A percentile compares a stretch with the other conserved stretches of the same genome.
Evolutionary conservation across 176 grass and related monocot genomes (phyloP).

Genomic region (Stipa capillata): DNA sequence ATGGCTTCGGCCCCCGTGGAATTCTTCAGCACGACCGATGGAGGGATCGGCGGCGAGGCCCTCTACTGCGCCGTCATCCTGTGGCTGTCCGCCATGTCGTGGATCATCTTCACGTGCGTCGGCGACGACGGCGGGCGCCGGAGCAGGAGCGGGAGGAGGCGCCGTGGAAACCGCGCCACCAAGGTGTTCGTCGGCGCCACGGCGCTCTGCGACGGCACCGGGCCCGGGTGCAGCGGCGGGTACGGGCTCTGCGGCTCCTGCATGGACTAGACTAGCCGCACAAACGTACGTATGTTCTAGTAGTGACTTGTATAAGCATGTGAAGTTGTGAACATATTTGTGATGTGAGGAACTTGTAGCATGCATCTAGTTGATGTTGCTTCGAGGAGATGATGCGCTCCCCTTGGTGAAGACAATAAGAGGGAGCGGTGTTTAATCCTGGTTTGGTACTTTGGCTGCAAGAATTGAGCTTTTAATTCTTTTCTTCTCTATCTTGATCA

Average conservation of each 20-base stretch:
- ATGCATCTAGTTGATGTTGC: too few species aligned
- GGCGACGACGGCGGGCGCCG: slow-evolving; percentile 11
- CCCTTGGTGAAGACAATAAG: slow-evolving; percentile 37
- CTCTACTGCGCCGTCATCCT: slow-evolving; percentile 68
- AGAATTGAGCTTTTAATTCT: neutral
- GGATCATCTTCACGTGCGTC: slow-evolving; percentile 74
- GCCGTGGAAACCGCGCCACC: slow-evolving; percentile 10
- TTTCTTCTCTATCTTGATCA: too few species aligned
- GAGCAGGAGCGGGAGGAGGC: slow-evolving; percentile 1
- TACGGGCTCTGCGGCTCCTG: slow-evolving; percentile 44
- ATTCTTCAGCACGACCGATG: slow-evolving; percentile 24
- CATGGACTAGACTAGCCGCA: slow-evolving; percentile 33
- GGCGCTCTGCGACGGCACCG: slow-evolving; percentile 63
- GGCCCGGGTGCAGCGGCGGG: slow-evolving; percentile 27
- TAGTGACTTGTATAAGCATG: too few species aligned
- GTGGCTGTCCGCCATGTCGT: slow-evolving; percentile 70
- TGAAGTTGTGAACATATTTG: neutral
- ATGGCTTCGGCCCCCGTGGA: slow-evolving; percentile 10
- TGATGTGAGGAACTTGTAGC: neutral
- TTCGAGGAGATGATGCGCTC: slow-evolving; percentile 1
- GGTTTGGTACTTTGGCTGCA: neutral
- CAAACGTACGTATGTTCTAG: too few species aligned
- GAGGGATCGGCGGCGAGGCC: slow-evolving; percentile 53
- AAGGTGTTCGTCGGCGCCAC: slow-evolving; percentile 38
- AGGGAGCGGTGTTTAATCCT: slow-evolving; percentile 19